A percentile compares a stretch with the other conserved stretches of the same genome.
Conservation (phyloP, 805 yeast species). For the Wickerhamomyces chaumierensis region DNA sequence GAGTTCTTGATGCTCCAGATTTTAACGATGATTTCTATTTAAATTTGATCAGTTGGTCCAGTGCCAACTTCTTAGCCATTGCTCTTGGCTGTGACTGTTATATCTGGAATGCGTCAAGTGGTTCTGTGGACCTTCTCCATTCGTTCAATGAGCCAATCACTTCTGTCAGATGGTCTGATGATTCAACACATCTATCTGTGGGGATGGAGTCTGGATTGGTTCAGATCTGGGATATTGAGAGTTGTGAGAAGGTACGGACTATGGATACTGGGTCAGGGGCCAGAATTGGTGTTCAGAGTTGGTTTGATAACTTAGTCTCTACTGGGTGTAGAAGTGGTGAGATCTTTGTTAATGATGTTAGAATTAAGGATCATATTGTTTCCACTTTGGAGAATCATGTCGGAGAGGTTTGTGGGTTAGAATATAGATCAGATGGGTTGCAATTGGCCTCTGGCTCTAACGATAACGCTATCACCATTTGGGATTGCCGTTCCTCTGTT, state of each 20-base stretch:
- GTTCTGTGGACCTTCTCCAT: conserved; percentile 59
- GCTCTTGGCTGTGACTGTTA: conserved; percentile 79
- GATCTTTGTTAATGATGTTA: conserved; percentile 80
- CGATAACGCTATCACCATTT: conserved; percentile 83
- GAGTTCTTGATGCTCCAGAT: conserved; percentile 95
- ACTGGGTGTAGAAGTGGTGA: conserved; percentile 85
- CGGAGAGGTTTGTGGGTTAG: conserved; percentile 89
- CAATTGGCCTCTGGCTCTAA: conserved; percentile 91
- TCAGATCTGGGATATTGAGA: conserved; percentile 91
- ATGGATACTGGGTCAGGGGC: conserved; percentile 60
- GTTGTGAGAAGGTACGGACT: conserved; percentile 61
- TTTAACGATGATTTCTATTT: conserved; percentile 86
- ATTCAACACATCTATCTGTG: conserved; percentile 74
- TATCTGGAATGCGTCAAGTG: conserved; percentile 84
- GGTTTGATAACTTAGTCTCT: conserved; percentile 74
- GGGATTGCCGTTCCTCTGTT: conserved; percentile 69
- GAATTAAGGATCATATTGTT: conserved; percentile 68
- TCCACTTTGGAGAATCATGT: conserved; percentile 51
- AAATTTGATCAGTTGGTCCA: conserved; percentile 82
- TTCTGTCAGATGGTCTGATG: conserved; percentile 84
- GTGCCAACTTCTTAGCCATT: conserved; percentile 70
- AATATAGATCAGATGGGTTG: conserved; percentile 74
- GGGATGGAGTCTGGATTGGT: conserved; percentile 76
- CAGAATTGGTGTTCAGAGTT: conserved; percentile 72
- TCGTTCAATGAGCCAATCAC: conserved; percentile 51